phyloP scores from a whole-genome alignment of 2,329 filamentous ascomycete species.

The Macrophomina phaseolina region DNA sequence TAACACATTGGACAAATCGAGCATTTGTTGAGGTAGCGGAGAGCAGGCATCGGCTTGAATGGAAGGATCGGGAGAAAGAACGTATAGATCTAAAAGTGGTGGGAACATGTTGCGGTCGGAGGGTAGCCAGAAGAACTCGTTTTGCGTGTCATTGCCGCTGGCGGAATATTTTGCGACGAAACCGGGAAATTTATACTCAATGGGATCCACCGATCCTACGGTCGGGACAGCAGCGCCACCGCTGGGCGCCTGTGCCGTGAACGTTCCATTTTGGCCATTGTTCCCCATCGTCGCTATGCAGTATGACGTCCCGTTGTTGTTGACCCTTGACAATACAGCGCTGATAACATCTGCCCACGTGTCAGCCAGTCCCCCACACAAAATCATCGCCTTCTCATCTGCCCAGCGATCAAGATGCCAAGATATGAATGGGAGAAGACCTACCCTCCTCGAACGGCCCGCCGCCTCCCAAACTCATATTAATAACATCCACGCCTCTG shows the following conservation, averaged over 20 bases:
- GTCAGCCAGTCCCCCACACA: not conserved
- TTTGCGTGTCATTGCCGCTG: not conserved
- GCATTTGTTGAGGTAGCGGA: not conserved
- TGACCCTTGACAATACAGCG: not conserved
- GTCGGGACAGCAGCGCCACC: not conserved
- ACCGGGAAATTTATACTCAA: not conserved
- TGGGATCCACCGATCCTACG: not conserved
- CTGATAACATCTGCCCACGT: not conserved
- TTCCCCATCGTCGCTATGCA: not conserved
- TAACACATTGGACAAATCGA: not conserved
- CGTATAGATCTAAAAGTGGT: not conserved
- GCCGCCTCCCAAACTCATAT: conserved; percentile 4
- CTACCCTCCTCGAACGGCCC: conserved; percentile 8
- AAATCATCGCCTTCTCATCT: not conserved
- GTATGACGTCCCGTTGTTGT: not conserved
- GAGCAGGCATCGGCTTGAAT: not conserved
- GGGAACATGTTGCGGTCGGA: not conserved
- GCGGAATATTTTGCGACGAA: not conserved
- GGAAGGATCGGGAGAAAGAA: not conserved
- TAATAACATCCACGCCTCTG: not conserved
- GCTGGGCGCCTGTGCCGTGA: not conserved
- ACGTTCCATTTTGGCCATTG: not conserved
- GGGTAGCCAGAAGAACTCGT: not conserved
- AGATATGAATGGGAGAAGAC: not conserved
- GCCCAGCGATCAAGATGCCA: not conserved